These are phyloP conservation scores for Blastobotrys chiropterorum DNA, from an alignment of 805 yeast genomes.

Conservation along the genomic window DNA sequence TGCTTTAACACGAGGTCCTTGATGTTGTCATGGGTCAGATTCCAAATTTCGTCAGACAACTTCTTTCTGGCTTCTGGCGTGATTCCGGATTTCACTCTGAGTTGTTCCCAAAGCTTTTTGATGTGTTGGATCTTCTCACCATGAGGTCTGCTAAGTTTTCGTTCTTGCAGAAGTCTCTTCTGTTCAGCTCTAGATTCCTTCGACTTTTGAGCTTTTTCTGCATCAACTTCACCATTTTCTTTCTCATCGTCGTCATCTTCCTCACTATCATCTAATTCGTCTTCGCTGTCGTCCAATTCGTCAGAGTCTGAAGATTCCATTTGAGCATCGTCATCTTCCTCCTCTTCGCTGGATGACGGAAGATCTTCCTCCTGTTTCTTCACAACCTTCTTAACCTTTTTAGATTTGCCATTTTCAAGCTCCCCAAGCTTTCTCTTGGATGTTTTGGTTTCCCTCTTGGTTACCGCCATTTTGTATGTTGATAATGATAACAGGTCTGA, in stretches of 20 bases:
- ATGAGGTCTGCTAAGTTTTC: slow-evolving; percentile 82
- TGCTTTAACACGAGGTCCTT: slow-evolving; percentile 87
- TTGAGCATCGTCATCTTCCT: slow-evolving; percentile 9
- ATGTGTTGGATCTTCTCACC: slow-evolving; percentile 81
- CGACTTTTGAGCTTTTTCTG: slow-evolving; percentile 31
- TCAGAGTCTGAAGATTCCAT: slow-evolving; percentile 11
- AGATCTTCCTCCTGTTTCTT: slow-evolving; percentile 13
- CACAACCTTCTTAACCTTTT: slow-evolving; percentile 4
- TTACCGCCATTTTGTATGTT: not conserved
- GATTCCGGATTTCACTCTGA: slow-evolving; percentile 78
- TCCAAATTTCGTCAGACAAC: slow-evolving; percentile 81
- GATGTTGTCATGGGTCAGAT: slow-evolving; percentile 64
- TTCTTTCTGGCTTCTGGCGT: slow-evolving; percentile 72
- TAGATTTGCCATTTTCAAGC: slow-evolving; percentile 5
- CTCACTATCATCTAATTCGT: slow-evolving; percentile 26
- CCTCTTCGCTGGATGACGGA: slow-evolving; percentile 6
- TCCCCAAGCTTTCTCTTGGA: slow-evolving; percentile 5
- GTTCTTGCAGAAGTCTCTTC: slow-evolving; percentile 65
- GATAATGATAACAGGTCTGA: not conserved
- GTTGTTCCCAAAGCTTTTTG: slow-evolving; percentile 83
- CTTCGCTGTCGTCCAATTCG: slow-evolving; percentile 9
- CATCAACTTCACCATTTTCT: slow-evolving; percentile 30
- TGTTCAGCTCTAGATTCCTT: slow-evolving; percentile 81
- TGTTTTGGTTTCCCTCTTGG: slow-evolving; percentile 1
- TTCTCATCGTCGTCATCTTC: slow-evolving; percentile 26